These are phyloP conservation scores for Phytophthora pluvialis DNA, from an alignment of 352 stramenopile species.

Conservation along the genomic window DNA sequence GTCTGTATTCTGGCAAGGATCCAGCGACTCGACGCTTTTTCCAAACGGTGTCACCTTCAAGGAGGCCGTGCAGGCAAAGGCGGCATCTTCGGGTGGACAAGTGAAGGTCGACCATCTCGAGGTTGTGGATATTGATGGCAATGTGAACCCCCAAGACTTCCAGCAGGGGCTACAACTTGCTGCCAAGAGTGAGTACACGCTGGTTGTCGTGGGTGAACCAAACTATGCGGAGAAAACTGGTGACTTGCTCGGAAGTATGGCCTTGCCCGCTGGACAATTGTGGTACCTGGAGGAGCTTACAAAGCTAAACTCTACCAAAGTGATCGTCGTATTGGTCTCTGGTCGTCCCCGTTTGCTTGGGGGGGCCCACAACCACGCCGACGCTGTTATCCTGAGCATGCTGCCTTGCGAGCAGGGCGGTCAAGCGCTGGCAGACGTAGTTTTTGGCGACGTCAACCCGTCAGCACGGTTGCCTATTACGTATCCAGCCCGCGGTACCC, in stretches of 20 bases:
- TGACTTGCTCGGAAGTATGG: constrained; percentile 63
- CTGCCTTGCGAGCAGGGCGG: constrained; percentile 84
- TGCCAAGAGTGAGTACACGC: constrained; percentile 65
- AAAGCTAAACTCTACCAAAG: constrained; percentile 58
- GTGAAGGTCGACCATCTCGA: constrained; percentile 43
- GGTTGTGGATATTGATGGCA: constrained; percentile 59
- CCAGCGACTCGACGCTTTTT: constrained; percentile 60
- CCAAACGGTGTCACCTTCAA: constrained; percentile 69
- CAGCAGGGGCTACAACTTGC: constrained; percentile 50
- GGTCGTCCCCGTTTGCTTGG: constrained; percentile 69
- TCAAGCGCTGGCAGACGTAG: constrained; percentile 66
- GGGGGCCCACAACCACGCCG: constrained; percentile 44
- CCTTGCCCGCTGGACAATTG: constrained; percentile 62
- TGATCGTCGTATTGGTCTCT: constrained; percentile 75
- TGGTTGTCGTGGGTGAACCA: constrained; percentile 75
- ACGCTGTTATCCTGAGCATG: constrained; percentile 74
- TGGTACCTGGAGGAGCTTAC: constrained; percentile 68
- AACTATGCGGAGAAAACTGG: constrained; percentile 88
- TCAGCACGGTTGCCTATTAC: constrained; percentile 83
- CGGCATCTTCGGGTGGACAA: constrained; percentile 1
- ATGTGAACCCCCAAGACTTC: constrained; percentile 44
- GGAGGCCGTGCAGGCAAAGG: constrained; percentile 42
- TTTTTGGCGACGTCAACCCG: constrained; percentile 74
- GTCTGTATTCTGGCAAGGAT: constrained; percentile 77
- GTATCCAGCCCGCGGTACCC: constrained; percentile 57